Conservation (phyloP, 768 basidiomycete species). For the Suillus decipiens region DNA sequence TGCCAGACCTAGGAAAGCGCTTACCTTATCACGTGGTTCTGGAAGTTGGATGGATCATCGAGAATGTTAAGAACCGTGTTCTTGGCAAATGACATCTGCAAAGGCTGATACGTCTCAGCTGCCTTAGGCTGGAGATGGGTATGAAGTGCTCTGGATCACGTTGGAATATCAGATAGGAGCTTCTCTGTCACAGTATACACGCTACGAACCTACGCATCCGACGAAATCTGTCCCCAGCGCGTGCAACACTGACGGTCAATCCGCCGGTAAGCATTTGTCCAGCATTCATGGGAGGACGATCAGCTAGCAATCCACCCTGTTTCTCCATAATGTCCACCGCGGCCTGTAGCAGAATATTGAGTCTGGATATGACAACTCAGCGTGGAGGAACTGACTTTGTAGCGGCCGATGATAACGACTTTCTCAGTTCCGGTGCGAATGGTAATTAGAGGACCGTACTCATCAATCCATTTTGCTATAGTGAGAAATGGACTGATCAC, state of each 20-base stretch:
- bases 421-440: not conserved
- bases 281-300: not conserved
- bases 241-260: not conserved
- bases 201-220: conserved; percentile 3
- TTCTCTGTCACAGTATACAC: not conserved
- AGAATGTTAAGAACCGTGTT: not conserved
- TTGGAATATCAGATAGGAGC: not conserved
- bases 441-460: not conserved
- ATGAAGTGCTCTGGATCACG: not conserved
- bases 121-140: not conserved
- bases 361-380: not conserved
- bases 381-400: not conserved
- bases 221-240: not conserved
- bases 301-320: not conserved
- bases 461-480: not conserved
- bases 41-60: not conserved
- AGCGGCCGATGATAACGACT: not conserved
- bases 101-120: not conserved
- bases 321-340: not conserved
- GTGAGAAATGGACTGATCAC: not conserved
- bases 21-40: not conserved
- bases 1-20: not conserved
- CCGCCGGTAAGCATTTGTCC: not conserved
- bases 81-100: not conserved
- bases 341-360: not conserved